Evolutionary conservation across 2,329 filamentous ascomycete genomes (phyloP).

Genomic region (Pseudocercospora eumusae): DNA sequence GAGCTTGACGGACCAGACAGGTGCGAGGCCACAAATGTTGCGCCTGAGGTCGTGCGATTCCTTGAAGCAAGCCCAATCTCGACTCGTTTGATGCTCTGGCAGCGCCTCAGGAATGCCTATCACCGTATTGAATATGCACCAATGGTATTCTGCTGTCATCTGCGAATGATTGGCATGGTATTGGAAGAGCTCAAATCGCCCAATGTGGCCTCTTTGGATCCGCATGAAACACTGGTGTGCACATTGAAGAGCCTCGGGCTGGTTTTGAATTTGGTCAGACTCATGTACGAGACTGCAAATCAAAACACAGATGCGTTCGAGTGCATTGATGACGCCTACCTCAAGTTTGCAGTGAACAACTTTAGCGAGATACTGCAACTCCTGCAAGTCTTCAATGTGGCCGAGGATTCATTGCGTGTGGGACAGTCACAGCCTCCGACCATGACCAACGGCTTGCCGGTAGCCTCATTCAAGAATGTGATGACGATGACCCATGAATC

Average conservation of each 20-base stretch:
- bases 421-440: conserved; percentile 67
- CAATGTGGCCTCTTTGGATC: conserved; percentile 57
- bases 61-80: conserved; percentile 78
- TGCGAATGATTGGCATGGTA: conserved; percentile 83
- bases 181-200: conserved; percentile 66
- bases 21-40: conserved; percentile 18
- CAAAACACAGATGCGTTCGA: conserved; percentile 75
- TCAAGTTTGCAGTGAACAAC: conserved; percentile 70
- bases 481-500: conserved; percentile 69
- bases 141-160: conserved; percentile 82
- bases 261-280: conserved; percentile 73
- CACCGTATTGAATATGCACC: conserved; percentile 78
- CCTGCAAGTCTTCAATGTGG: conserved; percentile 75
- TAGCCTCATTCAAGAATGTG: conserved; percentile 33
- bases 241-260: conserved; percentile 77
- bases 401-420: conserved; percentile 81
- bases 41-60: conserved; percentile 82
- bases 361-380: conserved; percentile 71
- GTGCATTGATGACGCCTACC: conserved; percentile 77
- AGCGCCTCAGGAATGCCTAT: conserved; percentile 86
- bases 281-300: conserved; percentile 65
- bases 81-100: conserved; percentile 84
- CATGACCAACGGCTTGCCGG: conserved; percentile 50
- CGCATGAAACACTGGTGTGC: conserved; percentile 66
- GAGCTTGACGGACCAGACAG: conserved; percentile 5